Percentiles rank a stretch among this genome's conserved stretches.
Conservation (phyloP, 306 rosid species). For the Rosa rugosa region DNA sequence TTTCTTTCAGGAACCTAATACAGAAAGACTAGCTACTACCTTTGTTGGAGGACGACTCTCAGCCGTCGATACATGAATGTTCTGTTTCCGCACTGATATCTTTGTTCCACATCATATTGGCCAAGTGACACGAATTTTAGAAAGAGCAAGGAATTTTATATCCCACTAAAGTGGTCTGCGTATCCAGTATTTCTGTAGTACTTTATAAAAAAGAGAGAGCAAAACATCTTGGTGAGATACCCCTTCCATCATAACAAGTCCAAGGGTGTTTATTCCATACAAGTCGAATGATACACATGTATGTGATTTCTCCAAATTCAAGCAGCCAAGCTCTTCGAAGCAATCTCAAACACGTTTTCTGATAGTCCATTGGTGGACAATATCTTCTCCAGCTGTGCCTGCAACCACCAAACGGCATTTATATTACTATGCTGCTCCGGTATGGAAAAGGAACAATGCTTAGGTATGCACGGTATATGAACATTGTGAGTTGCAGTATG, state of each 20-base stretch:
- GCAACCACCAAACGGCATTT: constrained; percentile 35
- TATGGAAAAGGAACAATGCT: neutral
- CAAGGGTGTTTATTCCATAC: too few relatives aligned
- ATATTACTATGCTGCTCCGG: neutral
- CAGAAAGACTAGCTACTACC: neutral
- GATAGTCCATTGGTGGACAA: constrained; percentile 83
- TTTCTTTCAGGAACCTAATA: neutral
- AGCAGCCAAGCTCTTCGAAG: constrained; percentile 89
- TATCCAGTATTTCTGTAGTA: constrained; percentile 11
- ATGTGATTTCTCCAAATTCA: constrained; percentile 21
- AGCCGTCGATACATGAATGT: neutral
- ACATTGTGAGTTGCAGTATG: neutral
- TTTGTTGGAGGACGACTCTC: neutral
- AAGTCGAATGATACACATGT: neutral
- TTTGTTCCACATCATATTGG: neutral
- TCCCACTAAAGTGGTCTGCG: neutral
- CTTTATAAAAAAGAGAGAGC: neutral
- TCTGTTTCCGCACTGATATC: neutral
- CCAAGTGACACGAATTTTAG: neutral
- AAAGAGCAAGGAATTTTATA: neutral
- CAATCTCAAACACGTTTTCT: constrained; percentile 92
- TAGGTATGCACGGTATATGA: neutral
- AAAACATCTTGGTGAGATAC: neutral
- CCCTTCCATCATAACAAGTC: neutral
- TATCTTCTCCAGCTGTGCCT: constrained; percentile 94